Base-by-base conservation (phyloP, 2,329 filamentous ascomycete species). In the Zarea fungicola region DNA sequence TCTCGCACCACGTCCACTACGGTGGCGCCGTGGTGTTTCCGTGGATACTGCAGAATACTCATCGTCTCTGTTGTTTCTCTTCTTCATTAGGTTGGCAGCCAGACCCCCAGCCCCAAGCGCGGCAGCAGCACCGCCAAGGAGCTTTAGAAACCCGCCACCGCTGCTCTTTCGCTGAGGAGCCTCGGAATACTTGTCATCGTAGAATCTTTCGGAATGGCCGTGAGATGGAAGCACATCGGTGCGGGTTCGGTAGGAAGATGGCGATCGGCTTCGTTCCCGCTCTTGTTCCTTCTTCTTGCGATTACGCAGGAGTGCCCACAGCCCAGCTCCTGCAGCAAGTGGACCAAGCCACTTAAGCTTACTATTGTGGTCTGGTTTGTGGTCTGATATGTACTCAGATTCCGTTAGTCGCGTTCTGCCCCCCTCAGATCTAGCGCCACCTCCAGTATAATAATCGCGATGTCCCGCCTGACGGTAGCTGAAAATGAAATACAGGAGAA, bases 401-500 rank as follows among this genome's bases (percentile, higher is more conserved):
- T 67, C 69, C 35, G 65, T 71, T 34, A 68, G 59, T 31, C 61
- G 67, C 41, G 64, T 69, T 23, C 57, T 62, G n/a, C 65, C 67
- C 8, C 62, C 66, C 50, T 74, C 72, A 29, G 81, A 83, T 43
- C 83, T 78, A 28, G 79, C 78, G 29, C 77, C 77, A 31, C 79
- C 80, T 48, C 76, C 71, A 55, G 78, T 70, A 57, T 80, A 78
- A 36, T 80, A 73, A 55, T 77, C 69, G 60, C 71, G 61, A 62
- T 76, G 57, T 60, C 79, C 67, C 68, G 82, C 66, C 70, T 84
- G 65, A 39, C 80, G 74, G 65, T 87, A 95, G 55, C 85, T 85
- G 28, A 96, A 72, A 48, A 92, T 73, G 59, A 97, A 95, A 66
- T 90, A 96, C 13, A 82, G 55, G 2, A 90, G 60, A 14, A 96